Base-by-base conservation (phyloP, 225 moss, liverwort and hornwort genomes). In the Marchantia paleacea region DNA sequence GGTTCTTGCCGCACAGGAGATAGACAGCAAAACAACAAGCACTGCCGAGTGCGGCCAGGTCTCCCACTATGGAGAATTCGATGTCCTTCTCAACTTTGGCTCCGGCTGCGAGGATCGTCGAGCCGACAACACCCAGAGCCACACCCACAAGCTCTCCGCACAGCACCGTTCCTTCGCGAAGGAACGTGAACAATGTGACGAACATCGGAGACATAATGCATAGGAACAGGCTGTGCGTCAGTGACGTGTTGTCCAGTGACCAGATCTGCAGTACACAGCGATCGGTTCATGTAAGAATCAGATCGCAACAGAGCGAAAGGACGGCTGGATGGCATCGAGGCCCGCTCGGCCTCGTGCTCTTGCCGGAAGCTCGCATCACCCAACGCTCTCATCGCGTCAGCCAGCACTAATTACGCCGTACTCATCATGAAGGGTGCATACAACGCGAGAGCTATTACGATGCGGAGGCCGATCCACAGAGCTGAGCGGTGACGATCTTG, bases 181-280 rank as follows among this genome's bases (percentile, higher is more conserved):
- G 31, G 30, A 82, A 88, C 30, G 91, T 89, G 81, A 87, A 69
- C 7, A 90, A 75, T 54, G 91, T 91, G 60, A 96, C 78, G 82
- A 94, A 87, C 50, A 96, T 83, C 30, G 93, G 96, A 58, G 92
- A 86, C 22, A 91, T 89, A 55, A 85, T 87, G 31, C 82, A 75
- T 58, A 96, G 91, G 5, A 96, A 86, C 69, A 96, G 82, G 78
- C 90, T 85, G 47, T 96, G 96, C 29, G 90, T 85, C 81, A 96
- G 82, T 4, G 96, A 89, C 4, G 96, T 96, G 54, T 92, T 81
- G 18, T 81, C 80, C 51, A 96, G 72, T 52, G 96, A 88, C 96
- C 96, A 96, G 55, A 91, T 86, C 96, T 96, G 96, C 86, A 88
- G 3, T n/a, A 8, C 22, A 62, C 62, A 52, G 51, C 20, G 11